Evolutionary conservation across 2,329 filamentous ascomycete species (phyloP).

Genomic region (Esteya vermicola): DNA sequence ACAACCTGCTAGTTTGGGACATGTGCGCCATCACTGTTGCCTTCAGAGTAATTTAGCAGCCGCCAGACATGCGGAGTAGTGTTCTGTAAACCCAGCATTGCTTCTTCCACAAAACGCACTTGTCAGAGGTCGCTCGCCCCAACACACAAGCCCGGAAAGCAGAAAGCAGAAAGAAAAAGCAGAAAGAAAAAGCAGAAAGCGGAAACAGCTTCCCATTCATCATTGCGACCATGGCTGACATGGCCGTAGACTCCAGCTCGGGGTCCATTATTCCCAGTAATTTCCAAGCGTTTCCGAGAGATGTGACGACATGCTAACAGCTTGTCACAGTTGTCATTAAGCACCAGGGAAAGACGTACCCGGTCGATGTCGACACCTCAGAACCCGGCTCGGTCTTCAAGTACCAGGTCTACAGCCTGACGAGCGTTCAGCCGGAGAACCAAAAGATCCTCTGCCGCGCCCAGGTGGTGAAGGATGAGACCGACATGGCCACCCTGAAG

Average conservation of each 20-base stretch:
- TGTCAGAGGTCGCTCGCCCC: no score
- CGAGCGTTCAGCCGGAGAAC: slow-evolving; percentile 86
- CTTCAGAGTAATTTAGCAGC: no score
- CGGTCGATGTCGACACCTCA: slow-evolving; percentile 77
- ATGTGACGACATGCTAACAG: background rate
- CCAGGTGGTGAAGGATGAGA: slow-evolving; percentile 89
- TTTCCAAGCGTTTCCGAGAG: background rate
- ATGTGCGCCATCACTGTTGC: no score
- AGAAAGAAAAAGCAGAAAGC: no score
- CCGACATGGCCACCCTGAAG: slow-evolving; percentile 67
- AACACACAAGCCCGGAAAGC: no score
- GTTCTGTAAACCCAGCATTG: no score
- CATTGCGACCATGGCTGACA: background rate
- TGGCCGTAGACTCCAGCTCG: slow-evolving; percentile 1
- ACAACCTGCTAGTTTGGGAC: no score
- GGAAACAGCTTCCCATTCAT: no score
- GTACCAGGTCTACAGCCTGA: slow-evolving; percentile 87
- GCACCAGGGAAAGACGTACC: slow-evolving; percentile 88
- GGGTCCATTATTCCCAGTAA: background rate
- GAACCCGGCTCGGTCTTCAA: slow-evolving; percentile 89
- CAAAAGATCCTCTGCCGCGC: slow-evolving; percentile 95
- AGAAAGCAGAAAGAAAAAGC: no score
- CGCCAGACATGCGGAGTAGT: no score
- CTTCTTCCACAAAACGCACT: no score
- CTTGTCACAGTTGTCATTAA: slow-evolving; percentile 45